Conservation (phyloP, 2,329 filamentous ascomycete genomes). For the Colletotrichum sp. region DNA sequence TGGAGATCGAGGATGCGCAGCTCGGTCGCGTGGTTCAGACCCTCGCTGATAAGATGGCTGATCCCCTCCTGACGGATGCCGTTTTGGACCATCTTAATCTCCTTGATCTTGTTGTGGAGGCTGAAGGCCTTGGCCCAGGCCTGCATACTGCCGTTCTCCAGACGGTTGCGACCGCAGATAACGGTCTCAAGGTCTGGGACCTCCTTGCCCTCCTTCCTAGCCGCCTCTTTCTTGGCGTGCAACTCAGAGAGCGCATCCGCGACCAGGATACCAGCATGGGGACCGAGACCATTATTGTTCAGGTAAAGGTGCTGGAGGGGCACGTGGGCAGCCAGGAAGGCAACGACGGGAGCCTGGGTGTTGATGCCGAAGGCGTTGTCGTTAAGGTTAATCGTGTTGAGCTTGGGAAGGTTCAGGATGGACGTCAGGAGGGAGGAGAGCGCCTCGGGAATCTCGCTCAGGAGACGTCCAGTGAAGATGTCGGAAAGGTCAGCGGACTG, state of each 20-base stretch:
- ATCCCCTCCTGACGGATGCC: slow-evolving; percentile 96
- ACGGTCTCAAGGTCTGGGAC: slow-evolving; percentile 93
- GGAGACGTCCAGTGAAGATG: slow-evolving; percentile 94
- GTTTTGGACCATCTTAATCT: slow-evolving; percentile 97
- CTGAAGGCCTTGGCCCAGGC: slow-evolving; percentile 91
- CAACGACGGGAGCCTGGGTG: slow-evolving; percentile 89
- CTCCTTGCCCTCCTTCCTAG: slow-evolving; percentile 71
- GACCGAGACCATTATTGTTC: slow-evolving; percentile 98
- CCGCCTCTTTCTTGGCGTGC: slow-evolving; percentile 82
- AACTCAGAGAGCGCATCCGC: slow-evolving; percentile 86
- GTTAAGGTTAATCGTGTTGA: slow-evolving; percentile 93
- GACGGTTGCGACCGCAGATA: slow-evolving; percentile 92
- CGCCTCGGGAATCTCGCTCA: slow-evolving; percentile 92
- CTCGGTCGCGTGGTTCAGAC: slow-evolving; percentile 71
- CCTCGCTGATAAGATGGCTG: slow-evolving; percentile 77
- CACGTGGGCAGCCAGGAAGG: slow-evolving; percentile 86
- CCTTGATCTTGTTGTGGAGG: slow-evolving; percentile 81
- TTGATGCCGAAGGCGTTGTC: slow-evolving; percentile 98
- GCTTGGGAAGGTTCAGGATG: slow-evolving; percentile 82
- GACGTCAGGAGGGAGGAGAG: slow-evolving; percentile 85
- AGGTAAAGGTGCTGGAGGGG: slow-evolving; percentile 94
- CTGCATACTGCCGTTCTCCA: slow-evolving; percentile 95
- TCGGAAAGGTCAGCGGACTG: slow-evolving; percentile 89
- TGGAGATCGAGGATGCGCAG: slow-evolving; percentile 87
- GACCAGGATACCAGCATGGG: slow-evolving; percentile 86